A percentile compares a stretch with the other conserved stretches of the same genome.
These are phyloP conservation scores for Chernovozyma sophiae-reginae DNA, from an alignment of 1,139 yeast species.

Conservation along the genomic window DNA sequence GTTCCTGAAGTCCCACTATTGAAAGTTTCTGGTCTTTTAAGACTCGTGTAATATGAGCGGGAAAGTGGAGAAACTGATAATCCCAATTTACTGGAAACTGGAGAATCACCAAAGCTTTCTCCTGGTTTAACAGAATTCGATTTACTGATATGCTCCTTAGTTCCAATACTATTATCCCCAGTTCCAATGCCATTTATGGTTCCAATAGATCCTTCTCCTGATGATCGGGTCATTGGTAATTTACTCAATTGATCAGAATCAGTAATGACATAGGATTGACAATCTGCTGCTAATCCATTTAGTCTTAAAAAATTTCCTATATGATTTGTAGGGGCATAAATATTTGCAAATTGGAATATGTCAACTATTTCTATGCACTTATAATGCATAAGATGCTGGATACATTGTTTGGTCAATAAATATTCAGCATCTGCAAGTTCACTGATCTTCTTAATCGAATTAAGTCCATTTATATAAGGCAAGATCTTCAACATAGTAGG, in stretches of 20 bases:
- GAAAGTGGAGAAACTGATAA: neutral
- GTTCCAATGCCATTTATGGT: neutral
- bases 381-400: conserved; percentile 88
- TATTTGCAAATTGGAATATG: conserved; percentile 82
- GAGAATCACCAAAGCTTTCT: conserved; percentile 9
- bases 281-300: conserved; percentile 69
- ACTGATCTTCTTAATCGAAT: conserved; percentile 74
- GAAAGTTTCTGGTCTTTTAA: neutral
- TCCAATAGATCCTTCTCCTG: neutral
- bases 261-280: conserved; percentile 72
- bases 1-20: neutral
- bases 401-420: conserved; percentile 74
- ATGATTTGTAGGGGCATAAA: conserved; percentile 84
- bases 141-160: neutral
- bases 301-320: conserved; percentile 65
- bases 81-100: conserved; percentile 3
- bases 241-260: conserved; percentile 11
- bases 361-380: conserved; percentile 79
- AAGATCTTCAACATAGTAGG: conserved; percentile 89
- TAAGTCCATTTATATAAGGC: conserved; percentile 84
- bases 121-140: neutral
- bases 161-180: neutral
- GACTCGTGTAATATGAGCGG: neutral
- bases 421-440: conserved; percentile 80
- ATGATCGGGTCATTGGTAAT: conserved; percentile 1